phyloP scores from a whole-genome alignment of 176 grass and related monocot species.

The Pontederia paniculata region DNA sequence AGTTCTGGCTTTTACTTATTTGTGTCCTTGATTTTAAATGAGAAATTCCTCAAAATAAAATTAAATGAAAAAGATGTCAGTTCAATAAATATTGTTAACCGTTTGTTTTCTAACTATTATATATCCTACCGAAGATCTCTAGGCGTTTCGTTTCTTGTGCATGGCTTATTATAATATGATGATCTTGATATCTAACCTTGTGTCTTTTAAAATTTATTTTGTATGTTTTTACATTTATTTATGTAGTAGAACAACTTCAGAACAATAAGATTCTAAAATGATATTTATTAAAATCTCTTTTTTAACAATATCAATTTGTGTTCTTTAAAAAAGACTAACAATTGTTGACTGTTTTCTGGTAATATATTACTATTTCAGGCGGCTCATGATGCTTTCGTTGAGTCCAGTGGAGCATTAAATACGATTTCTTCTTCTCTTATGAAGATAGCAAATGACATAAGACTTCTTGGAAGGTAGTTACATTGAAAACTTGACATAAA shows the following conservation, averaged over 20 bases:
- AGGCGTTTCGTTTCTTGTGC: too few species aligned
- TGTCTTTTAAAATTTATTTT: too few species aligned
- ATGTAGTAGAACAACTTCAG: not conserved
- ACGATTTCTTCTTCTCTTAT: slow-evolving; percentile 91
- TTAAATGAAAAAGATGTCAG: too few species aligned
- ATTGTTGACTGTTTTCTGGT: too few species aligned
- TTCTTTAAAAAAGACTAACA: not conserved
- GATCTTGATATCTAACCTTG: too few species aligned
- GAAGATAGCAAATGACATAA: slow-evolving; percentile 98
- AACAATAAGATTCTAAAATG: not conserved
- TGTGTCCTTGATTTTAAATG: too few species aligned
- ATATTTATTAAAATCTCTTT: not conserved
- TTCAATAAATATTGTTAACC: too few species aligned
- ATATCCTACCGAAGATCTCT: too few species aligned
- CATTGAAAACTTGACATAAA: not conserved
- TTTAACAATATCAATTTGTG: slow-evolving; percentile 2
- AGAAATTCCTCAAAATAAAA: too few species aligned
- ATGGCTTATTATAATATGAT: too few species aligned
- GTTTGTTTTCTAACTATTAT: too few species aligned
- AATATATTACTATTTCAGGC: slow-evolving; percentile 26
- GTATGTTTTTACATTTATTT: not conserved
- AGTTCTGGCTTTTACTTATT: too few species aligned
- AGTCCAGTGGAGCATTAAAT: slow-evolving; percentile 77
- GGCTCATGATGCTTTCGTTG: slow-evolving; percentile 98
- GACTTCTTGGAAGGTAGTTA: slow-evolving; percentile 76